Percentiles rank a stretch among this genome's conserved stretches.
Conservation (phyloP, 768 basidiomycete species). For the Naganishia randhawae region DNA sequence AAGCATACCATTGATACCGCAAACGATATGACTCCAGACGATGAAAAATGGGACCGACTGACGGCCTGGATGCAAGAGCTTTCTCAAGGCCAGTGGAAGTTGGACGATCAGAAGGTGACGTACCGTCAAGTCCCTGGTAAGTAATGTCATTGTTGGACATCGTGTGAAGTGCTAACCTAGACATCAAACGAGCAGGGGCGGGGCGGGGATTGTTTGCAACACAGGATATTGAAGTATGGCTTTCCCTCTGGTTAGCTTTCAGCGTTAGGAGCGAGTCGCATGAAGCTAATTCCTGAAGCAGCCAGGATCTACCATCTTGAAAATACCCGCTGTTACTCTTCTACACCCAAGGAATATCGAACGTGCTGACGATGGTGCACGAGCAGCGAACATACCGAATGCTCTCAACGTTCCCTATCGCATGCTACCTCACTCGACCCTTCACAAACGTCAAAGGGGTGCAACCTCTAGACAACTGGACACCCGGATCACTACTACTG, state of each 20-base stretch:
- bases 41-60: not conserved
- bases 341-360: conserved; percentile 69
- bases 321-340: conserved; percentile 65
- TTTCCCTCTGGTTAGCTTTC: not conserved
- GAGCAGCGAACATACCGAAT: not conserved
- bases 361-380: not conserved
- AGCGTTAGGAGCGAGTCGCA: not conserved
- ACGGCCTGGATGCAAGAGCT: conserved; percentile 51
- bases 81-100: conserved; percentile 33
- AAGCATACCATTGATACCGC: too few species aligned
- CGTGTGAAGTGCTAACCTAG: not conserved
- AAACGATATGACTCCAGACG: conserved; percentile 8
- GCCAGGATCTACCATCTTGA: conserved; percentile 62
- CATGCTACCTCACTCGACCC: conserved; percentile 1
- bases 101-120: conserved; percentile 55
- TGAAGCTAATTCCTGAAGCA: conserved; percentile 34
- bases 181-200: conserved; percentile 53
- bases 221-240: conserved; percentile 54
- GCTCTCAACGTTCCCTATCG: conserved; percentile 57
- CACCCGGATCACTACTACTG: conserved; percentile 58
- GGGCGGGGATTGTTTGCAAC: conserved; percentile 69
- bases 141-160: conserved; percentile 30
- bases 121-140: conserved; percentile 59
- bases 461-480: not conserved
- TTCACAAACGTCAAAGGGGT: not conserved